Conservation (phyloP, 495 filamentous ascomycete genomes). For the Lophiostoma macrostomum region DNA sequence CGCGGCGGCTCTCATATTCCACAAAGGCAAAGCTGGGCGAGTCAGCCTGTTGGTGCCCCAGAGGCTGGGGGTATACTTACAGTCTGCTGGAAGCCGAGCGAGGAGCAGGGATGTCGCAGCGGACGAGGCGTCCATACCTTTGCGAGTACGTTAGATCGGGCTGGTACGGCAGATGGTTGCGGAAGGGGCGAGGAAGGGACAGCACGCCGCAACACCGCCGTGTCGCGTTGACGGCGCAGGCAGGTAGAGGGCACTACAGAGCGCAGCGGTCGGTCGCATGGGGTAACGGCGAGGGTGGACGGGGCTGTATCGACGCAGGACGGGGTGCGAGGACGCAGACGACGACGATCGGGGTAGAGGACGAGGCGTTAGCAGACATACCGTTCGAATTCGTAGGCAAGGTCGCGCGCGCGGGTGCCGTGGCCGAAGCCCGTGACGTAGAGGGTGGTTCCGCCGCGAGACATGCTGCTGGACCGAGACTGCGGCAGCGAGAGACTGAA, state of each 20-base stretch:
- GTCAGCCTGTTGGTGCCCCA: constrained; percentile 22
- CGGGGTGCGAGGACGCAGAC: constrained; percentile 34
- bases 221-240: neutral
- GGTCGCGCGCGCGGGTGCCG: constrained; percentile 97
- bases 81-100: constrained; percentile 87
- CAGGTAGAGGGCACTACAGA: constrained; percentile 1
- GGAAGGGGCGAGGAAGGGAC: constrained; percentile 15
- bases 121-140: constrained; percentile 97
- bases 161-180: constrained; percentile 7
- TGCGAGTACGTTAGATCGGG: constrained; percentile 19
- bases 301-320: constrained; percentile 14
- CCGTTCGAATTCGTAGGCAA: constrained; percentile 99
- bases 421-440: constrained; percentile 98
- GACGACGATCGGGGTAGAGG: constrained; percentile 29
- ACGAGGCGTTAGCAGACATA: constrained; percentile 58
- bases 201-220: neutral
- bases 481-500: neutral
- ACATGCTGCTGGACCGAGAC: constrained; percentile 61
- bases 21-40: constrained; percentile 88
- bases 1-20: constrained; percentile 97
- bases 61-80: constrained; percentile 57
- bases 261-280: too few relatives aligned
- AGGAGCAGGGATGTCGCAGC: constrained; percentile 97
- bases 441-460: constrained; percentile 88
- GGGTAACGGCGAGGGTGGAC: constrained; percentile 28